A percentile compares a stretch with the other conserved stretches of the same genome.
Conservation (phyloP, 257 asterid genomes). For the Rauvolfia tetraphylla region DNA sequence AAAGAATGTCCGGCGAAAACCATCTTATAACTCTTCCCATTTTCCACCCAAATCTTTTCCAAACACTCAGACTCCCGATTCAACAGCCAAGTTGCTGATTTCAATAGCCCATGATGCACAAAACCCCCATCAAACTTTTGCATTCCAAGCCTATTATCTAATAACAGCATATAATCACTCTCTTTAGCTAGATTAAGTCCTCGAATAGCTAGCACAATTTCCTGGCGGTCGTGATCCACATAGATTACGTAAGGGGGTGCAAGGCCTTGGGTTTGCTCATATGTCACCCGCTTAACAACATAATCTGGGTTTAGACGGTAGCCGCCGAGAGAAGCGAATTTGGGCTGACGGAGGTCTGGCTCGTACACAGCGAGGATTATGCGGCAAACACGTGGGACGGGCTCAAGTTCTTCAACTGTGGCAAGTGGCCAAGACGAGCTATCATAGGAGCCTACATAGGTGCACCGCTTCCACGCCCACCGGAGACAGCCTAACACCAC, state of each 20-base stretch:
- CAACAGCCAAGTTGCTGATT: conserved; percentile 81
- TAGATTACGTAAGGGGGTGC: conserved; percentile 88
- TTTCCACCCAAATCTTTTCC: conserved; percentile 69
- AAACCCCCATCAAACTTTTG: conserved; percentile 97
- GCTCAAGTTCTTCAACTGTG: conserved; percentile 67
- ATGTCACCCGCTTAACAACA: conserved; percentile 68
- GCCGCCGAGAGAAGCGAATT: conserved; percentile 59
- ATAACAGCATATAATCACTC: conserved; percentile 69
- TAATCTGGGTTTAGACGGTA: conserved; percentile 65
- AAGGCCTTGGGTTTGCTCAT: conserved; percentile 67
- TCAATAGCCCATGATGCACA: conserved; percentile 85
- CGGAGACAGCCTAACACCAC: conserved; percentile 72
- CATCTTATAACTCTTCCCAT: conserved; percentile 67
- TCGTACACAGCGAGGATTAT: conserved; percentile 77
- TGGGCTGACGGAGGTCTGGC: conserved; percentile 59
- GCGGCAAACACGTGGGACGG: conserved; percentile 83
- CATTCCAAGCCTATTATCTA: conserved; percentile 73
- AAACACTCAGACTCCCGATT: conserved; percentile 61
- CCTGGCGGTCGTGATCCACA: conserved; percentile 66
- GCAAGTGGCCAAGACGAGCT: conserved; percentile 81
- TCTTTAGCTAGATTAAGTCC: conserved; percentile 72
- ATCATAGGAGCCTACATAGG: conserved; percentile 88
- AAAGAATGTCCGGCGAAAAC: conserved; percentile 85
- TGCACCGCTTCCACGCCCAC: conserved; percentile 98
- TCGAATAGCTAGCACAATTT: conserved; percentile 78